Conservation (phyloP, 345 rosid species). For the Eucalyptus virginea region DNA sequence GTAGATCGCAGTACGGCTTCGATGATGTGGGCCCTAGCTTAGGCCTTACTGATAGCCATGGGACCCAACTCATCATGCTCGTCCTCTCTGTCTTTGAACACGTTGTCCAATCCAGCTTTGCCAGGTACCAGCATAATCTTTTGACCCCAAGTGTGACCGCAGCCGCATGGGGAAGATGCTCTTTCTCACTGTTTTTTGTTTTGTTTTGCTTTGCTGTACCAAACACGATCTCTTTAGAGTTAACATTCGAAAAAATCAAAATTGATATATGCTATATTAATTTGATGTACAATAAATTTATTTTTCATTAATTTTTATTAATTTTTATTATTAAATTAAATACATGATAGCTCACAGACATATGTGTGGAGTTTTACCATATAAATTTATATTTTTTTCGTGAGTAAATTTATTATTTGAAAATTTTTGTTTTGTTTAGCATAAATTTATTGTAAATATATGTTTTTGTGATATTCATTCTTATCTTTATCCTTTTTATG, state of each 20-base stretch:
- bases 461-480: too few relatives aligned
- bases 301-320: too few relatives aligned
- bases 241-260: fast-evolving
- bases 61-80: background rate
- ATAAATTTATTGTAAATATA: too few relatives aligned
- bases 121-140: background rate
- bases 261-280: too few relatives aligned
- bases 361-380: too few relatives aligned
- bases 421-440: too few relatives aligned
- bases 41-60: background rate
- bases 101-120: background rate
- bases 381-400: fast-evolving
- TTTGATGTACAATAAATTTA: fast-evolving
- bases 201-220: background rate
- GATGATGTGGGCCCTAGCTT: background rate
- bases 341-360: fast-evolving
- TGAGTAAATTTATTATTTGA: background rate
- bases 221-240: background rate
- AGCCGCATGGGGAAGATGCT: background rate
- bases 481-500: background rate
- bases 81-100: background rate
- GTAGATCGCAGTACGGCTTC: background rate
- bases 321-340: too few relatives aligned
- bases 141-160: background rate
- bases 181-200: fast-evolving